Base-by-base conservation (phyloP, 2,329 filamentous ascomycete species). In the Colletotrichum graminicola region DNA sequence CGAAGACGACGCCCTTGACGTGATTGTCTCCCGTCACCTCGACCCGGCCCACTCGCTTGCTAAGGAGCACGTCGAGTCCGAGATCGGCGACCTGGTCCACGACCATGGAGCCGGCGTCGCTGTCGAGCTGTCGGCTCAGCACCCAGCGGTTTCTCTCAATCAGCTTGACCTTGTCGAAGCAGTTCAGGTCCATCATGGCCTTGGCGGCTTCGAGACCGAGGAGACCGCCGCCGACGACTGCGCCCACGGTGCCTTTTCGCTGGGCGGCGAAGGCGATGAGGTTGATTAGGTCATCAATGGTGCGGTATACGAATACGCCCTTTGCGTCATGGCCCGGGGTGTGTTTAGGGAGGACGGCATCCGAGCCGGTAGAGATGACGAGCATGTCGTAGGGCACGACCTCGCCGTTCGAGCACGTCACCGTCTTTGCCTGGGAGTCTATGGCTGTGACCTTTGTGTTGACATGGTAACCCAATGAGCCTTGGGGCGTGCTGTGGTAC, bases 251-350 rank as follows among this genome's bases (percentile, higher is more conserved):
- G 5, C 90, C 93, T 75, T 90, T 92, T 65, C 89, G 88, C 14
- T 85, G 83, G 1, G 89, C 86, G 0, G 93, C 90, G 77, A 92
- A 97, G 1, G 86, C 84, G 67, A 97, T 97, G 5, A 97, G 87
- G 54, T 86, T 88, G 77, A 94, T 86, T 45, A 97, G 82, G 78
- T 97, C 94, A 2, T 92, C 89, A 71, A 97, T 95, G 0, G 92
- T 97, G 59, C 94, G 89, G 79, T 97, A 97, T 10, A 97, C 94
- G 76, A 97, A 97, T 3, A 97, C 92, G 1, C 94, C 94, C 32
- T 89, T 90, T 14, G 93, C 93, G 78, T 95, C 91, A 76, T 94
- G 86, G 49, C 93, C 93, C 0, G 93, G 93, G 0, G 92, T 94
- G 70, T 92, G 87, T 1, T 76, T 80, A 0, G 88, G 94, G 1